phyloP scores from a whole-genome alignment of 306 rosid species.

The Mucuna pruriens region DNA sequence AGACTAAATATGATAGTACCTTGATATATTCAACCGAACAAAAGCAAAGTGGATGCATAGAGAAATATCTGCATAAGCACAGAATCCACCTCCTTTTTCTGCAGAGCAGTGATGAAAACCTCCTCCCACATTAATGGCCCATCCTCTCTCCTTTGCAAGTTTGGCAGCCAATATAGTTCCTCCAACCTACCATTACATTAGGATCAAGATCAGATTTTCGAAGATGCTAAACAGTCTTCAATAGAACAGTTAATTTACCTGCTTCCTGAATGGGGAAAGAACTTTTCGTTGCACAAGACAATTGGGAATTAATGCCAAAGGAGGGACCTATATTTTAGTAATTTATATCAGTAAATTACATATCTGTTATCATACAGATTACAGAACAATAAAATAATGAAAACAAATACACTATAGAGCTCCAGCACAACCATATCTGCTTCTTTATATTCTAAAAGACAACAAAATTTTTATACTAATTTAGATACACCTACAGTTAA shows the following conservation, averaged over 20 bases:
- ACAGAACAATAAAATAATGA: conserved; percentile 1
- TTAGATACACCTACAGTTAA: not conserved
- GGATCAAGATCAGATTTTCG: conserved; percentile 4
- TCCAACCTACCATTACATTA: conserved; percentile 69
- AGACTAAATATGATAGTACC: conserved; percentile 50
- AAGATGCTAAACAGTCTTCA: not conserved
- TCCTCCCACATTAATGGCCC: conserved; percentile 97
- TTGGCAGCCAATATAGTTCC: conserved; percentile 89
- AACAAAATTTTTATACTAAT: not conserved
- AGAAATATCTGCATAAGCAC: conserved; percentile 88
- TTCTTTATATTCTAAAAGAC: conserved; percentile 11
- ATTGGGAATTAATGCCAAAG: conserved; percentile 80
- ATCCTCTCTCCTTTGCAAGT: conserved; percentile 91
- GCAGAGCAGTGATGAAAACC: conserved; percentile 96
- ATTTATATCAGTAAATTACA: conserved; percentile 28
- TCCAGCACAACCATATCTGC: conserved; percentile 3
- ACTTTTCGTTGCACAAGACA: conserved; percentile 73
- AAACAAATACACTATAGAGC: conserved; percentile 28
- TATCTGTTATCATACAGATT: not conserved
- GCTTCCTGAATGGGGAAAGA: conserved; percentile 82
- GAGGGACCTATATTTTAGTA: conserved; percentile 73
- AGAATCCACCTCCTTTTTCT: conserved; percentile 88
- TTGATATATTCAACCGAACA: conserved; percentile 73
- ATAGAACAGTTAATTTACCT: conserved; percentile 52
- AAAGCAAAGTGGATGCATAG: conserved; percentile 83